Evolutionary conservation across 129 eudicot species (phyloP).

Genomic region (Sambucus nigra): DNA sequence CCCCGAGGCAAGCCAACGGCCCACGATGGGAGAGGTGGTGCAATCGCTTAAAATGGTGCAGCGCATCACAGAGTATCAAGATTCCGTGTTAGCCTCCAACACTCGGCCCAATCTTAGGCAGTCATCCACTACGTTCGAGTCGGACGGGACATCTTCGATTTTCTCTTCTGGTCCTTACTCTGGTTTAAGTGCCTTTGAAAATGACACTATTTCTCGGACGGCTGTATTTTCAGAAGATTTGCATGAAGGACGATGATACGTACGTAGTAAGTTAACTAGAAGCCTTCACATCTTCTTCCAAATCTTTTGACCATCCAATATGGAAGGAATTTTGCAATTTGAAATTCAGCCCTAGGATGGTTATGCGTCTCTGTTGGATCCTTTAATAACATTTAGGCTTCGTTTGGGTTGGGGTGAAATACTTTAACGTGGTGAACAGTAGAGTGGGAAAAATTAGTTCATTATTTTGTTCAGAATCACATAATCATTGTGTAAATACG

Average conservation of each 20-base stretch:
- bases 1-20: slow-evolving; percentile 85
- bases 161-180: slow-evolving; percentile 97
- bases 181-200: slow-evolving; percentile 78
- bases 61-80: slow-evolving; percentile 66
- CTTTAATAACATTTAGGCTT: too few relatives aligned
- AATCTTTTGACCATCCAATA: background rate
- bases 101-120: slow-evolving; percentile 52
- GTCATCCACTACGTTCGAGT: slow-evolving; percentile 83
- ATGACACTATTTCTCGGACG: slow-evolving; percentile 64
- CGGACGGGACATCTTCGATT: slow-evolving; percentile 86
- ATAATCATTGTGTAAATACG: too few relatives aligned
- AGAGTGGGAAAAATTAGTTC: too few relatives aligned
- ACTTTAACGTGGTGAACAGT: too few relatives aligned
- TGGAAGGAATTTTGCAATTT: background rate
- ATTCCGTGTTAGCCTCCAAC: slow-evolving; percentile 33
- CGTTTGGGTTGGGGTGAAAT: too few relatives aligned
- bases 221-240: slow-evolving; percentile 87
- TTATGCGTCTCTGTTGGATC: background rate
- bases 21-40: slow-evolving; percentile 98
- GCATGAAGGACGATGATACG: slow-evolving; percentile 78
- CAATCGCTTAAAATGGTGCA: slow-evolving; percentile 99
- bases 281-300: slow-evolving; percentile 1
- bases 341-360: slow-evolving; percentile 1
- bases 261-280: background rate
- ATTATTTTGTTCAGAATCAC: too few relatives aligned